Conservation (phyloP, 495 filamentous ascomycete species). For the Penicillium herquei region DNA sequence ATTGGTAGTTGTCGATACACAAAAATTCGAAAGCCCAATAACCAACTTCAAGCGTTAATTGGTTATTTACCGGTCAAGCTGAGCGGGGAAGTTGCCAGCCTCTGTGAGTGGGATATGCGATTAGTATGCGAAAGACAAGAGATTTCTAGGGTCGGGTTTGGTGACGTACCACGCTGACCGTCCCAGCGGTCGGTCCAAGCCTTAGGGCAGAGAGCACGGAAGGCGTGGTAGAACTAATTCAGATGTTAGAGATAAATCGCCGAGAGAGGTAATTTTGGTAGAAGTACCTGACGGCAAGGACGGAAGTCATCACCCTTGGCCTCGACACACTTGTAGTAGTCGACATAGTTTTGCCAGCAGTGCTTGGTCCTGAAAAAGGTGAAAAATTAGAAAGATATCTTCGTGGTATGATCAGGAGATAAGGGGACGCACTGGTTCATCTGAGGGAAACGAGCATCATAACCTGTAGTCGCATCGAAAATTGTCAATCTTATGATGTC, state of each 20-base stretch:
- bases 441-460: conserved; percentile 99
- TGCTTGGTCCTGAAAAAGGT: conserved; percentile 59
- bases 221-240: conserved; percentile 85
- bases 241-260: conserved; percentile 8
- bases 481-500: conserved; percentile 30
- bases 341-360: conserved; percentile 99
- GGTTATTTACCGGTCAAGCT: conserved; percentile 41
- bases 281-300: conserved; percentile 87
- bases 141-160: conserved; percentile 18
- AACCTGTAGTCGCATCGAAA: conserved; percentile 59
- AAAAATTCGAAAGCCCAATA: conserved; percentile 25
- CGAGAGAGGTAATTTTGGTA: neutral
- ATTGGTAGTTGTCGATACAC: conserved; percentile 42
- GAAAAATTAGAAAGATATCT: conserved; percentile 9
- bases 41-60: conserved; percentile 21
- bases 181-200: conserved; percentile 96
- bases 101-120: conserved; percentile 50
- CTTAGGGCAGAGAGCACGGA: conserved; percentile 94
- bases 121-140: conserved; percentile 15
- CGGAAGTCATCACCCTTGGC: conserved; percentile 99
- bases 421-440: conserved; percentile 71
- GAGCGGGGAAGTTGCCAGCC: conserved; percentile 84
- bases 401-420: neutral
- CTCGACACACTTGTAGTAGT: conserved; percentile 98
- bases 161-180: conserved; percentile 82